Percentiles rank a stretch among this genome's conserved stretches.
Conservation (phyloP, 176 grass and related monocot species). For the Lolium multiflorum region DNA sequence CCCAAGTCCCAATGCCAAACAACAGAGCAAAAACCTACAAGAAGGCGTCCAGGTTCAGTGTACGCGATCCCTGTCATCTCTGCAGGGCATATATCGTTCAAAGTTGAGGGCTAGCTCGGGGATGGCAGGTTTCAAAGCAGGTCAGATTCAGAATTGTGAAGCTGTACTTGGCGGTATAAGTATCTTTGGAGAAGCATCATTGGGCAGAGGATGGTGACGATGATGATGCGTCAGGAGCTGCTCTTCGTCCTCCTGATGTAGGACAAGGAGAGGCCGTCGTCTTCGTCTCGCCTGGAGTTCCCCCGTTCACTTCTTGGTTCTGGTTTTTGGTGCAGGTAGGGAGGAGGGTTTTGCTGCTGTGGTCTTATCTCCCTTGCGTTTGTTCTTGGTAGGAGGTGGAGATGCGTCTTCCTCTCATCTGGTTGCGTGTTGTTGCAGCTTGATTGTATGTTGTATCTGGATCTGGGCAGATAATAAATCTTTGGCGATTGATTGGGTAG, state of each 20-base stretch:
- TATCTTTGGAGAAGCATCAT: not conserved
- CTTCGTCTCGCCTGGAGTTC: constrained; percentile 52
- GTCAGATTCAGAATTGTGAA: not conserved
- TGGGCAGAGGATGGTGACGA: not conserved
- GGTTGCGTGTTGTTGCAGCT: not conserved
- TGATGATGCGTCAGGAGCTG: not conserved
- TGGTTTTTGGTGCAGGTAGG: constrained; percentile 13
- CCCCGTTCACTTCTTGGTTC: constrained; percentile 62
- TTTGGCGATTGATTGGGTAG: not conserved
- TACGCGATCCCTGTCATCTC: constrained; percentile 36
- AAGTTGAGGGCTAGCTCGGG: not conserved
- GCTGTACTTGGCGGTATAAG: not conserved
- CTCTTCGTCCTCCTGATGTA: constrained; percentile 46
- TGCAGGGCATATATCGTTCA: not conserved
- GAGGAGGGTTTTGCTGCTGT: not conserved
- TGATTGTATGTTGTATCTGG: not conserved
- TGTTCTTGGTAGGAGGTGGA: not conserved
- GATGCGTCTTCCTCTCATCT: not conserved
- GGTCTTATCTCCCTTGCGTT: not conserved
- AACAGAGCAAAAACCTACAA: not conserved
- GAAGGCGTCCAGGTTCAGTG: constrained; percentile 74
- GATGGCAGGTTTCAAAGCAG: not conserved
- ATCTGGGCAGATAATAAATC: not conserved
- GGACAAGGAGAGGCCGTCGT: constrained; percentile 11
- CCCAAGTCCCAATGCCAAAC: not conserved